Evolutionary conservation across 148 eudicot genomes (phyloP).

Genomic region (Agrostemma githago): DNA sequence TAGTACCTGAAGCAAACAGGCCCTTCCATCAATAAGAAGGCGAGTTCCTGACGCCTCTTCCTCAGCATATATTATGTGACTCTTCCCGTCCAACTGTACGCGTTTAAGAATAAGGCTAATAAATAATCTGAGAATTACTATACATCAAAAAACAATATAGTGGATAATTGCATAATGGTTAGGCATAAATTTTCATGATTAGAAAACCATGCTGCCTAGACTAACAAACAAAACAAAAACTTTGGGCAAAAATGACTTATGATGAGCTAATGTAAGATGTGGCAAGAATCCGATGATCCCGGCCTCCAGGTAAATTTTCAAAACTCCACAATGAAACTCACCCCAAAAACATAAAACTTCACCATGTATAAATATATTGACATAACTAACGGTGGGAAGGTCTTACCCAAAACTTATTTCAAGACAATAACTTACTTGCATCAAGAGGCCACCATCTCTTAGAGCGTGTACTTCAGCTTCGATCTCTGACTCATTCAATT

Average conservation of each 20-base stretch:
- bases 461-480: slow-evolving; percentile 97
- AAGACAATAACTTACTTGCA: slow-evolving; percentile 59
- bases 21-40: slow-evolving; percentile 97
- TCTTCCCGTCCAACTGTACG: slow-evolving; percentile 90
- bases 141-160: neutral
- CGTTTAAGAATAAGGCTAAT: slow-evolving; percentile 1
- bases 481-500: slow-evolving; percentile 75
- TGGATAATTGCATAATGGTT: neutral
- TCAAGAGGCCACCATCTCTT: slow-evolving; percentile 94
- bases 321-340: neutral
- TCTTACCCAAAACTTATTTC: neutral
- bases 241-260: neutral
- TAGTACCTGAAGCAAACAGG: slow-evolving; percentile 93
- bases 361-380: neutral
- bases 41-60: slow-evolving; percentile 99
- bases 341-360: neutral
- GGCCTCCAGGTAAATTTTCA: neutral
- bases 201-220: neutral
- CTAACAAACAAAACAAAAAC: neutral
- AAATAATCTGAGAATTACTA: neutral
- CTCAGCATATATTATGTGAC: slow-evolving; percentile 95
- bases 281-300: neutral
- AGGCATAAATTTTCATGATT: neutral
- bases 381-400: neutral
- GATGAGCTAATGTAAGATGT: neutral